A percentile compares a stretch with the other conserved stretches of the same genome.
These are phyloP conservation scores for Paspalum notatum DNA, from an alignment of 176 grass and related monocot genomes.

Conservation along the genomic window DNA sequence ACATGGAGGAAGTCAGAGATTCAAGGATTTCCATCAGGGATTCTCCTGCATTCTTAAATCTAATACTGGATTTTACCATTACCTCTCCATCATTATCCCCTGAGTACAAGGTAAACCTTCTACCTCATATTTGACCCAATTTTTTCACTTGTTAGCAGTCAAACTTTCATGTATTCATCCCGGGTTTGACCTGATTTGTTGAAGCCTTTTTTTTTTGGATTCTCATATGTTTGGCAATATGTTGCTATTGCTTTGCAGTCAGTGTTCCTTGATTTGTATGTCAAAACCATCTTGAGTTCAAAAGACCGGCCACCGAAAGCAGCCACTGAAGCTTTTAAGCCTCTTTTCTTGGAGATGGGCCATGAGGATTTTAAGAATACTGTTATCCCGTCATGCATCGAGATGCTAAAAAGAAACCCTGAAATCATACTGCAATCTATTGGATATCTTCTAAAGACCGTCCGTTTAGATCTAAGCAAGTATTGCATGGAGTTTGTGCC, in stretches of 20 bases:
- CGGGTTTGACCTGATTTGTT: constrained; percentile 34
- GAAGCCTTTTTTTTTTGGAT: constrained; percentile 37
- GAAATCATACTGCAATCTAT: constrained; percentile 89
- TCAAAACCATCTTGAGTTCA: constrained; percentile 80
- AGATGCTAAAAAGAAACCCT: constrained; percentile 96
- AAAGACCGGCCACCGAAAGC: constrained; percentile 71
- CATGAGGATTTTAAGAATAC: constrained; percentile 84
- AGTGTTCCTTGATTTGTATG: constrained; percentile 89
- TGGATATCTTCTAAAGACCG: constrained; percentile 62
- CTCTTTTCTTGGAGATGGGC: constrained; percentile 72
- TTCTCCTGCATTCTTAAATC: constrained; percentile 68
- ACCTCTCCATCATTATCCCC: constrained; percentile 54
- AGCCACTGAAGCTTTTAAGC: constrained; percentile 81
- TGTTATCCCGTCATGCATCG: constrained; percentile 86
- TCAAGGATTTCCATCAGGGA: constrained; percentile 69
- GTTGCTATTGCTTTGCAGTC: constrained; percentile 53
- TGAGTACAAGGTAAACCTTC: constrained; percentile 75
- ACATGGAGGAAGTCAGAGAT: constrained; percentile 84
- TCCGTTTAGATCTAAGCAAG: constrained; percentile 87
- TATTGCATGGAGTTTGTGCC: constrained; percentile 81
- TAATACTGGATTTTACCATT: constrained; percentile 80
- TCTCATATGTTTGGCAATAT: constrained; percentile 25
- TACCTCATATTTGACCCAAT: not conserved
- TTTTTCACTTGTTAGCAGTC: constrained; percentile 18
- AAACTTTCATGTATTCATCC: constrained; percentile 6